phyloP scores from a whole-genome alignment of 2,329 filamentous ascomycete species.

The Proliferodiscus dingleyae region DNA sequence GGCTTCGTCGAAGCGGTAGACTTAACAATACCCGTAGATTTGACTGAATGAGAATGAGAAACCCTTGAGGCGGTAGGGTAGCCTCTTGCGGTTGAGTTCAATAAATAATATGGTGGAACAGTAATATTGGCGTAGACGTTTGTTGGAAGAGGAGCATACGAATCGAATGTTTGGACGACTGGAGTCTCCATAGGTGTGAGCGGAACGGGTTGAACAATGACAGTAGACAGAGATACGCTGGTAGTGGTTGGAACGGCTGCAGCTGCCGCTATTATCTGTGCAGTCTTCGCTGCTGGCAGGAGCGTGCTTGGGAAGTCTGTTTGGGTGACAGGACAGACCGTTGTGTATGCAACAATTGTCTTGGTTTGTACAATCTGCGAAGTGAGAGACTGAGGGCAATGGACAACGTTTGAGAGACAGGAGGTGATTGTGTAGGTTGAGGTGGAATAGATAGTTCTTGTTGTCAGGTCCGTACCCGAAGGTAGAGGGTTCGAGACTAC shows the following conservation, averaged over 20 bases:
- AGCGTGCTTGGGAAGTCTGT: background rate
- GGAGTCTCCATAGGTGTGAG: constrained; percentile 4
- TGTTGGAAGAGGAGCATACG: background rate
- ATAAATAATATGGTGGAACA: no score
- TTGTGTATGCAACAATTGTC: constrained; percentile 10
- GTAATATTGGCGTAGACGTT: no score
- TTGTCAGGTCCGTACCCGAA: constrained; percentile 6
- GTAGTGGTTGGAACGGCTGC: background rate
- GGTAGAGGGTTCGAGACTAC: no score
- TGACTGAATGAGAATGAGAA: no score
- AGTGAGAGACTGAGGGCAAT: constrained; percentile 1
- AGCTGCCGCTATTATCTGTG: background rate
- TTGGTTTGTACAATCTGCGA: constrained; percentile 2
- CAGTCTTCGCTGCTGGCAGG: background rate
- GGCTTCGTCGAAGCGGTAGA: no score
- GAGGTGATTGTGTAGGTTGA: constrained; percentile 3
- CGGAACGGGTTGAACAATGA: background rate
- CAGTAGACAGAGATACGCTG: background rate
- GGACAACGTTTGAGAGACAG: background rate
- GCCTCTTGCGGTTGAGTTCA: no score
- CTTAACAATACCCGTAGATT: no score
- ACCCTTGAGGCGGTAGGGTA: no score
- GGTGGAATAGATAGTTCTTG: constrained; percentile 6
- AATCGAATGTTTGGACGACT: constrained; percentile 5
- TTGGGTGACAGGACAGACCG: constrained; percentile 10